These are phyloP conservation scores for Aechmea fasciata DNA, from an alignment of 176 grass and related monocot genomes.

Conservation along the genomic window DNA sequence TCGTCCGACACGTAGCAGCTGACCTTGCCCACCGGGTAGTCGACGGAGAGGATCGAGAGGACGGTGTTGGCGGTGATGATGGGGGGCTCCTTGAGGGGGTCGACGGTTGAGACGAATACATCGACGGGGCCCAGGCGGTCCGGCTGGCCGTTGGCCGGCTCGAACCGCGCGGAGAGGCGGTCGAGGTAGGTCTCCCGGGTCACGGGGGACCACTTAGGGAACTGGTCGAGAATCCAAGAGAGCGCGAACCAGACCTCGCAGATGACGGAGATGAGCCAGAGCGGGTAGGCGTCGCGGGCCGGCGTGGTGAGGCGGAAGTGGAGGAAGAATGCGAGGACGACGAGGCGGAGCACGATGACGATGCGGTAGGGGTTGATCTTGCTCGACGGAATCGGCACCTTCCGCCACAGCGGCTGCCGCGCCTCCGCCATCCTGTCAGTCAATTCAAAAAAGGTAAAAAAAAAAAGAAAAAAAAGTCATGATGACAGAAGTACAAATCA, in stretches of 20 bases:
- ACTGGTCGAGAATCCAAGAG: constrained; percentile 96
- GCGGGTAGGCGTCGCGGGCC: constrained; percentile 56
- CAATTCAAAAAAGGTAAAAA: neutral
- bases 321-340: constrained; percentile 93
- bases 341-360: constrained; percentile 74
- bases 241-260: constrained; percentile 99
- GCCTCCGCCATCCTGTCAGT: constrained; percentile 62
- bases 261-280: constrained; percentile 72
- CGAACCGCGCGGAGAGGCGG: constrained; percentile 65
- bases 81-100: constrained; percentile 94
- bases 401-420: constrained; percentile 82
- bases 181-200: constrained; percentile 96
- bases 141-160: constrained; percentile 52
- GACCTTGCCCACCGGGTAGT: constrained; percentile 80
- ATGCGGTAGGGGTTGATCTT: constrained; percentile 94
- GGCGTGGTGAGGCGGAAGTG: constrained; percentile 76
- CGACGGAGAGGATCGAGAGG: constrained; percentile 78
- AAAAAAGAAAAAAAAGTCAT: neutral
- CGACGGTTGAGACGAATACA: constrained; percentile 82
- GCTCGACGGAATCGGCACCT: constrained; percentile 88
- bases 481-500: neutral
- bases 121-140: constrained; percentile 51
- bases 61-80: constrained; percentile 96
- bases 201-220: constrained; percentile 91
- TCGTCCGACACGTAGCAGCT: constrained; percentile 97